Percentiles rank a stretch among this genome's conserved stretches.
These are phyloP conservation scores for Datisca glomerata DNA, from an alignment of 306 rosid genomes.

Conservation along the genomic window DNA sequence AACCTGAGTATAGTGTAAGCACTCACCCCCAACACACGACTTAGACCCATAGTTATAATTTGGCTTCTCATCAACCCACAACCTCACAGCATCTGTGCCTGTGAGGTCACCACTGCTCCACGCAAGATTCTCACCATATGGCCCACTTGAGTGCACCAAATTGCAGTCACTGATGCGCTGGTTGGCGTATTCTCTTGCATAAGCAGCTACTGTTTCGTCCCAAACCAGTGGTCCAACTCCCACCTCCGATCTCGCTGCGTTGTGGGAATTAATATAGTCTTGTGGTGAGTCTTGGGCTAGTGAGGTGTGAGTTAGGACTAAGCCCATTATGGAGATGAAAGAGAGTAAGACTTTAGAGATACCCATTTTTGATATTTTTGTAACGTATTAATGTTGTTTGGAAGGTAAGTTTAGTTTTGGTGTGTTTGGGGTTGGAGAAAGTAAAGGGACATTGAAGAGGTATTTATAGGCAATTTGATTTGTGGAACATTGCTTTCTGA, in stretches of 20 bases:
- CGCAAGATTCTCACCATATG: not conserved
- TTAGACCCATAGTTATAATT: not conserved
- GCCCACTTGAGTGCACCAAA: not conserved
- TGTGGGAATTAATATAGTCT: not conserved
- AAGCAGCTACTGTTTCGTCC: not conserved
- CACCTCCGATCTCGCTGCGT: not conserved
- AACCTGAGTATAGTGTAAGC: slow-evolving; percentile 11
- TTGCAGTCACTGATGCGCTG: not conserved
- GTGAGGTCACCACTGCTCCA: not conserved
- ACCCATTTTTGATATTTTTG: too few relatives aligned
- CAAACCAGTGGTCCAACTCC: not conserved
- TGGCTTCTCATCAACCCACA: not conserved
- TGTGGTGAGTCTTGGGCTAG: not conserved
- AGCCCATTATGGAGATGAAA: too few relatives aligned
- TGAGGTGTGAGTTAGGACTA: too few relatives aligned
- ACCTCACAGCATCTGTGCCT: not conserved
- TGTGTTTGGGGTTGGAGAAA: too few relatives aligned
- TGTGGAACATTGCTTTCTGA: too few relatives aligned
- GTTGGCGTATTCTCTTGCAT: not conserved
- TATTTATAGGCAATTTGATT: too few relatives aligned
- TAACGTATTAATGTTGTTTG: too few relatives aligned
- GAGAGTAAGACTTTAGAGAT: too few relatives aligned
- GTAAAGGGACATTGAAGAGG: too few relatives aligned
- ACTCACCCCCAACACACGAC: slow-evolving; percentile 4
- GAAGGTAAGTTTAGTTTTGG: too few relatives aligned